These are phyloP conservation scores for Maudiozyma pseudohumilis DNA, from an alignment of 805 yeast species.

Conservation along the genomic window DNA sequence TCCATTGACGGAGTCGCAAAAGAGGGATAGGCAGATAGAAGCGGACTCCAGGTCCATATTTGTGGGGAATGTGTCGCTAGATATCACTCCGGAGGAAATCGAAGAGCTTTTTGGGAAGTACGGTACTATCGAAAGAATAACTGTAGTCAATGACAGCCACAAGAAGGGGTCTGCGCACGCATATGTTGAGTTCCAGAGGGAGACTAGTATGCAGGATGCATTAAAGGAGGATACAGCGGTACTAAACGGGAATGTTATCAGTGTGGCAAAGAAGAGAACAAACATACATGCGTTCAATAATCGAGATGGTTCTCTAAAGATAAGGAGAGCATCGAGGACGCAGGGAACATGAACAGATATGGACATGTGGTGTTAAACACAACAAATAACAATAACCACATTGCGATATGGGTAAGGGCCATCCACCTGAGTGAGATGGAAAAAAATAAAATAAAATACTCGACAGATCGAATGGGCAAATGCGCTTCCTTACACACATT, in stretches of 20 bases:
- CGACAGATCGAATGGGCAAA: no score
- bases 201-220: conserved; percentile 38
- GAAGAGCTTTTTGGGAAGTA: conserved; percentile 37
- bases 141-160: conserved; percentile 34
- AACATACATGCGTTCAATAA: conserved; percentile 38
- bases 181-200: conserved; percentile 45
- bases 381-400: no score
- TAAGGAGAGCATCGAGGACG: no score
- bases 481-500: no score
- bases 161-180: conserved; percentile 52
- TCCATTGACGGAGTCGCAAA: conserved; percentile 1
- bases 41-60: conserved; percentile 45
- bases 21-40: conserved; percentile 31
- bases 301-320: no score
- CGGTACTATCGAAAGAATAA: conserved; percentile 43
- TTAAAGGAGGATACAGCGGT: conserved; percentile 34
- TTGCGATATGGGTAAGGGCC: no score
- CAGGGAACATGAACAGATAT: no score
- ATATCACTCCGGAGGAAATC: conserved; percentile 41
- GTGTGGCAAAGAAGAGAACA: conserved; percentile 44
- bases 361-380: no score
- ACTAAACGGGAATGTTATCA: conserved; percentile 39
- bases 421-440: no score
- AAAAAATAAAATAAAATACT: no score
- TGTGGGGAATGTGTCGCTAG: conserved; percentile 42